Evolutionary conservation across 2,329 filamentous ascomycete genomes (phyloP), one percentile per base, ranked within the genome.

Genomic region (Cryphonectria radicalis): DNA sequence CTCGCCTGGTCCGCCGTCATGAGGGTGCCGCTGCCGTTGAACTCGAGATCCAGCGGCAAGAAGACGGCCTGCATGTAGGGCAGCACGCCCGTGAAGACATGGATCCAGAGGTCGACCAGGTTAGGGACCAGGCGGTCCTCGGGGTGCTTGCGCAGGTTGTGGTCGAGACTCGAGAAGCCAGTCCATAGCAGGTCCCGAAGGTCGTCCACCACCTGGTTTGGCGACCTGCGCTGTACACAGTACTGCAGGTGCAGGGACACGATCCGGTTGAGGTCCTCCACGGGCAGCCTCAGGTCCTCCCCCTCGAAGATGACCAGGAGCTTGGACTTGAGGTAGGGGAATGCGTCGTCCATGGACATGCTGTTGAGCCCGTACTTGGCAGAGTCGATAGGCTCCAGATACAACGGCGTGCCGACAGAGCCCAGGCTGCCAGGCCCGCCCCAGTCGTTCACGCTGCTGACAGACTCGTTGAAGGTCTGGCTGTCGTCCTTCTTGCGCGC

Each of bases 31-130:
- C 88, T 88, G 7, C 95, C 96, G 68, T 93, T 91, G 79, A 99
- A 97, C 79, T 99, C 96, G 14, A 97, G 88, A 77, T 99, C 96
- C 0, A 99, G 84, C 0, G 95, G 96, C 1, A 99, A 84, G 78
- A 99, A 98, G 0, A 98, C 95, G 0, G 95, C 94, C 82, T 98
- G 95, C 76, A 99, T 91, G 78, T 97, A 98, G 0, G 96, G 96
- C 6, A 98, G 82, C 53, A 98, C 93, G 8, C 89, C 92, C 3
- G 94, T 95, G 77, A 98, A 98, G 0, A 96, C 95, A 63, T 96
- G 91, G 72, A 97, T 89, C 96, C 96, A 99, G 78, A 98, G 90
- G 78, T 97, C 94, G 2, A 98, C 95, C 0, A 99, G 85, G 70
- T 94, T 90, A 0, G 94, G 93, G 32, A 98, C 94, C n/a, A 98